Conservation (phyloP, 2,329 filamentous ascomycete genomes). For the Chrysoporthe cubensis region DNA sequence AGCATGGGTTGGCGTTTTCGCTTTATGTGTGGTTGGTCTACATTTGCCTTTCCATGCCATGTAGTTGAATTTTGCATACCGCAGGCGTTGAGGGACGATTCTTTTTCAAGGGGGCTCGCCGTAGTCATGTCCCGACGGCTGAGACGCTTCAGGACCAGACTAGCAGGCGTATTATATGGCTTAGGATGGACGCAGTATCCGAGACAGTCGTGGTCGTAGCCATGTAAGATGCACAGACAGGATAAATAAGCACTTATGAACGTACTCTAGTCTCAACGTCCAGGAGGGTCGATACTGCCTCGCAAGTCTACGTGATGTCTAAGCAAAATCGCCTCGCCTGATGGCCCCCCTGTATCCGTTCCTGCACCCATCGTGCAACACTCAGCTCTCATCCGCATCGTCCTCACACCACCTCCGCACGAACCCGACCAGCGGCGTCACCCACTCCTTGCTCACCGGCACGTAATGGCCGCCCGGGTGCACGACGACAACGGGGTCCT, state of each 20-base stretch:
- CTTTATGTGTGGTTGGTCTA: background rate
- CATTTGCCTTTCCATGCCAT: background rate
- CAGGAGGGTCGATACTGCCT: background rate
- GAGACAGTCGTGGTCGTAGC: background rate
- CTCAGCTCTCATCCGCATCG: slow-evolving; percentile 21
- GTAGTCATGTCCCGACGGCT: background rate
- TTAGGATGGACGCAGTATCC: background rate
- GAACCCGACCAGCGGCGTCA: slow-evolving; percentile 64
- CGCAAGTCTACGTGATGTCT: background rate
- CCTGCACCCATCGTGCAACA: background rate
- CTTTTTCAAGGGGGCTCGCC: background rate
- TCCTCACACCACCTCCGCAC: slow-evolving; percentile 34
- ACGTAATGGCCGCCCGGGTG: slow-evolving; percentile 93
- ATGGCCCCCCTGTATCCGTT: background rate
- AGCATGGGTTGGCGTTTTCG: slow-evolving; percentile 15
- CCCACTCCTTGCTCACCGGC: slow-evolving; percentile 80
- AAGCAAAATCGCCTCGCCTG: background rate
- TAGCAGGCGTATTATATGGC: background rate
- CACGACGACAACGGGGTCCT: slow-evolving; percentile 57
- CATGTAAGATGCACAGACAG: background rate
- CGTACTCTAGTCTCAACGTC: background rate
- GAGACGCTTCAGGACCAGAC: background rate
- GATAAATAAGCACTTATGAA: background rate
- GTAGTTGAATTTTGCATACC: background rate
- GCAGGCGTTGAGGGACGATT: background rate